Evolutionary conservation across 192 early-diverging fungal species (phyloP).

Genomic region (Coemansia aciculifera): DNA sequence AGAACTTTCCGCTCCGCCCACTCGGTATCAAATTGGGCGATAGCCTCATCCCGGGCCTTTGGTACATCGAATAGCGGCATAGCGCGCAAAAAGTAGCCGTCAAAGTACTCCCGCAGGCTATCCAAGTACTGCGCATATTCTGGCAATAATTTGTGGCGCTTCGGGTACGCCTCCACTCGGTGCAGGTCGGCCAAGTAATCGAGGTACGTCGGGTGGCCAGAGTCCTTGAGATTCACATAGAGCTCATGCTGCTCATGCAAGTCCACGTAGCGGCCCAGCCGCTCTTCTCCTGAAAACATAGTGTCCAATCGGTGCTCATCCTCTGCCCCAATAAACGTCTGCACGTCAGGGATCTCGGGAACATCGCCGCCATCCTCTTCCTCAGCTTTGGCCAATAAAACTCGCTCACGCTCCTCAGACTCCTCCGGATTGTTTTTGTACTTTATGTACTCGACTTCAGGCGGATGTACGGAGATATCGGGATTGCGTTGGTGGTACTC

Average conservation of each 20-base stretch:
- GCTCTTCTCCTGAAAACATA: slow-evolving; percentile 93
- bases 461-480: slow-evolving; percentile 71
- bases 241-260: slow-evolving; percentile 74
- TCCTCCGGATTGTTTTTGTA: slow-evolving; percentile 52
- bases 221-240: slow-evolving; percentile 78
- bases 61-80: slow-evolving; percentile 76
- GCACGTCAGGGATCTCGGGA: slow-evolving; percentile 2
- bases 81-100: slow-evolving; percentile 69
- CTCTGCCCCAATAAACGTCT: slow-evolving; percentile 51
- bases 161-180: slow-evolving; percentile 22
- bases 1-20: slow-evolving; percentile 57
- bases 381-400: slow-evolving; percentile 26
- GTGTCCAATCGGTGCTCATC: slow-evolving; percentile 62
- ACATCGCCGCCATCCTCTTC: neutral
- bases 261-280: slow-evolving; percentile 81
- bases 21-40: slow-evolving; percentile 59
- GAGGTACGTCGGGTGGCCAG: slow-evolving; percentile 54
- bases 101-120: slow-evolving; percentile 66
- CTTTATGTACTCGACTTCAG: slow-evolving; percentile 76
- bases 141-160: slow-evolving; percentile 7
- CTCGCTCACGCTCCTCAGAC: slow-evolving; percentile 52
- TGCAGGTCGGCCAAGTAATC: slow-evolving; percentile 58
- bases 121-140: slow-evolving; percentile 46
- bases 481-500: slow-evolving; percentile 78
- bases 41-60: slow-evolving; percentile 53